These are phyloP conservation scores for Laburnicola sp. DNA, from an alignment of 2,329 filamentous ascomycete genomes.

Conservation along the genomic window DNA sequence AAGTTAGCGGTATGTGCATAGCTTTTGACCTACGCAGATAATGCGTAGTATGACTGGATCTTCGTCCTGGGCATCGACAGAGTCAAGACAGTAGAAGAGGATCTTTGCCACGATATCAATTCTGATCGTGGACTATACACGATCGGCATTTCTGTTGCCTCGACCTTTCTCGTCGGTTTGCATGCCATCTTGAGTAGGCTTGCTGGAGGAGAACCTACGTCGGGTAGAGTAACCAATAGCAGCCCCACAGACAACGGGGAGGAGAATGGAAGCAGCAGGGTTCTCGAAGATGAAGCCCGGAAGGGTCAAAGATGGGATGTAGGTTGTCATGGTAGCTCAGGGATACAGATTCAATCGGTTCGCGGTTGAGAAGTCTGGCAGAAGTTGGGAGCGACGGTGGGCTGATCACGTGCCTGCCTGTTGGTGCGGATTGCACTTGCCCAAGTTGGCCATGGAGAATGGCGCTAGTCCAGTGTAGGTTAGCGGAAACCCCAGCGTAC, in stretches of 20 bases:
- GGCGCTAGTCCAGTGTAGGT: background rate
- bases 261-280: constrained; percentile 71
- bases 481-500: constrained; percentile 24
- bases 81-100: no score
- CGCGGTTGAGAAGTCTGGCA: background rate
- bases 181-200: no score
- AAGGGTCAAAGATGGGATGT: constrained; percentile 76
- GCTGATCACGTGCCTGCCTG: constrained; percentile 7
- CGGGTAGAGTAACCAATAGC: constrained; percentile 70
- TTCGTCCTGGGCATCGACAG: no score
- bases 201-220: constrained; percentile 50
- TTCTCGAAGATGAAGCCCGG: constrained; percentile 71
- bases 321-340: constrained; percentile 68
- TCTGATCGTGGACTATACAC: no score
- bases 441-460: background rate
- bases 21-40: no score
- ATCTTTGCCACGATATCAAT: no score
- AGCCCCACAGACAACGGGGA: constrained; percentile 73
- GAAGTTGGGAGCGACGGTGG: background rate
- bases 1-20: constrained; percentile 4
- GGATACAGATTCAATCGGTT: background rate
- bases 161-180: no score
- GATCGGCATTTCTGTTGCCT: no score
- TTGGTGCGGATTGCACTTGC: constrained; percentile 2
- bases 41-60: no score